phyloP scores from a whole-genome alignment of 106 monocot genomes.

The Apostasia shenzhenica region DNA sequence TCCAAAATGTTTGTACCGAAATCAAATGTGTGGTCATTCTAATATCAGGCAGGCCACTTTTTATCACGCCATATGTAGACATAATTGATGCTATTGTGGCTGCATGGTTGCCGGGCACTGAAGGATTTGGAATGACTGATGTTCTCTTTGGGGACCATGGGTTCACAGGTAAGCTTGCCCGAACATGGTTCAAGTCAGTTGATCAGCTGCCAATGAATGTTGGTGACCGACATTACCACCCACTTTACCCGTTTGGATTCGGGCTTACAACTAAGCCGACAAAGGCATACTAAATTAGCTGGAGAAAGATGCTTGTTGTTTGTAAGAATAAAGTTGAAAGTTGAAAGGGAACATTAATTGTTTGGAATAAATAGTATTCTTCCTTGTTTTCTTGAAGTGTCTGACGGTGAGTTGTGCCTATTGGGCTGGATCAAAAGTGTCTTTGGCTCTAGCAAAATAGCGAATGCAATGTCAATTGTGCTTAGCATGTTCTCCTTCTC shows the following conservation, averaged over 20 bases:
- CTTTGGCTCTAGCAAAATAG: no score
- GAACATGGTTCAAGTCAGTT: slow-evolving; percentile 51
- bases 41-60: slow-evolving; percentile 52
- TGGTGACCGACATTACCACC: slow-evolving; percentile 43
- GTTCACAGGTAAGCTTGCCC: slow-evolving; percentile 38
- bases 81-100: slow-evolving; percentile 51
- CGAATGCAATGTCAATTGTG: no score
- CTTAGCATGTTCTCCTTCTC: no score
- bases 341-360: background rate
- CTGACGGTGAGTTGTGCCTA: no score
- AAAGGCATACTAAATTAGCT: no score
- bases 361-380: background rate
- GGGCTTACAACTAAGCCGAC: slow-evolving; percentile 32
- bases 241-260: slow-evolving; percentile 45
- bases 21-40: slow-evolving; percentile 53
- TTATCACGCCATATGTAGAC: slow-evolving; percentile 38
- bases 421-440: no score
- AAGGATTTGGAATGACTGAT: slow-evolving; percentile 48
- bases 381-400: no score
- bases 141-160: slow-evolving; percentile 3
- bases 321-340: background rate
- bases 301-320: no score
- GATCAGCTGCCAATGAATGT: slow-evolving; percentile 58
- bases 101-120: slow-evolving; percentile 65
- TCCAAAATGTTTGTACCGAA: slow-evolving; percentile 27